phyloP scores from a whole-genome alignment of 164 flowering plant species.

The Annona squamosa region DNA sequence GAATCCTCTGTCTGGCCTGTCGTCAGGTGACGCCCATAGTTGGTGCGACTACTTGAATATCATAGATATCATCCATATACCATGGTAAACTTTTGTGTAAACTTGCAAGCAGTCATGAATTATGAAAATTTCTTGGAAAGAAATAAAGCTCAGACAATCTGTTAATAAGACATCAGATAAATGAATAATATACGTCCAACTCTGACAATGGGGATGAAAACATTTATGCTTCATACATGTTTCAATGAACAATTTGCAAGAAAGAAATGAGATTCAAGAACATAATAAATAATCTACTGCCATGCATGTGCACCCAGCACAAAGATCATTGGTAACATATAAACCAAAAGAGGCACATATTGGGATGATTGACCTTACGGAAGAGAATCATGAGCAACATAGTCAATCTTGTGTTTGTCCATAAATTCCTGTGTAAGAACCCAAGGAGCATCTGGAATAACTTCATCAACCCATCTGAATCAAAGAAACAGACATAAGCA shows the following conservation, averaged over 20 bases:
- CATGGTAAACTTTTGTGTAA: not conserved
- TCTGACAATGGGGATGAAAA: not conserved
- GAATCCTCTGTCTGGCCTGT: not conserved
- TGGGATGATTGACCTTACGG: constrained; percentile 60
- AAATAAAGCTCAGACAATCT: not conserved
- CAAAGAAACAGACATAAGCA: not conserved
- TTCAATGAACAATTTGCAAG: not conserved
- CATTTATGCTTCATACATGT: too few species aligned
- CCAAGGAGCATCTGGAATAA: constrained; percentile 99
- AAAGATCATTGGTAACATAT: not conserved
- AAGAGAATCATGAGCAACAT: constrained; percentile 94
- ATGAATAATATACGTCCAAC: not conserved
- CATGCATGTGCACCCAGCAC: not conserved
- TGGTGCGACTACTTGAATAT: not conserved
- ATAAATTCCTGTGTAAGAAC: constrained; percentile 71
- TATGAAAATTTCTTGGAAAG: not conserved
- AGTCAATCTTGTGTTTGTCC: constrained; percentile 82
- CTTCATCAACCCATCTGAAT: constrained; percentile 98
- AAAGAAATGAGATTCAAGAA: not conserved
- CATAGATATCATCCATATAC: not conserved
- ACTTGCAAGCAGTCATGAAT: not conserved
- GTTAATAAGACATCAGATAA: not conserved
- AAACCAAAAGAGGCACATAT: not conserved
- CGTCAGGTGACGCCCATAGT: not conserved
- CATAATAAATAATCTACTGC: not conserved